Evolutionary conservation across 148 eudicot species (phyloP), one percentile per base, ranked within the genome.

Genomic region (Tetragonia tetragonoides): DNA sequence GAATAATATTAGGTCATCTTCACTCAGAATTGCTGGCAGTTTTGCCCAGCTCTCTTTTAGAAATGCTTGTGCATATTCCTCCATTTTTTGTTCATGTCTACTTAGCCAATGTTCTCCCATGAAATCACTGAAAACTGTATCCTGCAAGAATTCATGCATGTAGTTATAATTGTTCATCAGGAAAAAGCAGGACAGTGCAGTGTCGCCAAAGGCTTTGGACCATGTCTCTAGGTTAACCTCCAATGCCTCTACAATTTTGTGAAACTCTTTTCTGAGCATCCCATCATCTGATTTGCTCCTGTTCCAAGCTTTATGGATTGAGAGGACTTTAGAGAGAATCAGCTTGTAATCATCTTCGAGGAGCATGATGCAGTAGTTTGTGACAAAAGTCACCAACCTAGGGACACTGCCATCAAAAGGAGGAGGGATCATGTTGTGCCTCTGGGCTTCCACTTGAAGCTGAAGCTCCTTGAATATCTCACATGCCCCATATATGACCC

Each of bases 151-250:
- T 51, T 86, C 84, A 67, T 70, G 81, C 74, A 95, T 76, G 86
- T 88, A 89, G 72, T 85, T 74, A 70, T 89, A 88, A 69, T 81
- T 89, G 84, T 95, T 95, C 97, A 95, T 95, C 90, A 90, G 78
- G 89, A 95, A 95, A 64, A 92, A 70, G 75, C 75, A 70, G 62
- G 95, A 84, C 38, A 90, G 78, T 24, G 87, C 46, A 10, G 75
- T 28, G 75, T 92, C 90, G 15, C 85, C 81, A 59, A 85, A 88
- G 70, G 80, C 74, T 78, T 86, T 88, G 2, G 91, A 90, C 98
- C 97, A 95, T 53, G 83, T 82, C 69, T 86, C 82, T 78, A 95
- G 72, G 81, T 92, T 92, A 68, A 85, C 77, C 76, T 92, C 97
- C 71, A 92, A 78, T 23, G 81, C 84, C 46, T 74, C 85, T 18